Evolutionary conservation across 2,329 filamentous ascomycete genomes (phyloP), one percentile per base, ranked within the genome.

Genomic region (Colletotrichum magnum): DNA sequence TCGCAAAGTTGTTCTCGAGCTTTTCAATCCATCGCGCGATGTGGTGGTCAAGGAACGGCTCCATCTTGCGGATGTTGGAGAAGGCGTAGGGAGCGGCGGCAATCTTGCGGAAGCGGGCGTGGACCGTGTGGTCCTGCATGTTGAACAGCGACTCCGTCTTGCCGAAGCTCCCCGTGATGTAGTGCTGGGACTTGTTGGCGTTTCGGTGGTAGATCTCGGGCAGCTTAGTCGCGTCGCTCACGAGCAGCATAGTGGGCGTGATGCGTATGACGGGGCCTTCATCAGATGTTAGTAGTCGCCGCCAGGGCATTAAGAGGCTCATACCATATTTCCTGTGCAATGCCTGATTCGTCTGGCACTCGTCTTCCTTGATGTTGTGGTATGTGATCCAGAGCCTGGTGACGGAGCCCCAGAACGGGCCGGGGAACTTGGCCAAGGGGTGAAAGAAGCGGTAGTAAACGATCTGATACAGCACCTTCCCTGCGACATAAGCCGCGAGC

Each of bases 81-180:
- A 89, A 87, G 61, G 82, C 85, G 73, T 89, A 90, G 2, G 86
- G 83, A 1, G 82, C 81, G 1, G 87, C 88, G 26, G 86, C 82
- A 24, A 87, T 81, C 76, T 88, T 89, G 18, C 88, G 81, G 72
- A 84, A 86, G 2, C 80, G 78, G 3, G 86, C 81, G 74, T 90
- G 88, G 5, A 79, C 77, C 61, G 80, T 80, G 53, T 85, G 80
- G 53, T 86, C 83, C 68, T 85, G 85, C 83, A 88, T 89, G 66
- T 89, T 89, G 76, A 90, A 89, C 6, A 89, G 72, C 1, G 81
- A 84, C 68, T 89, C 87, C 5, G 80, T 83, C 64, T 86, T 83
- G 16, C 87, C 87, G 71, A 89, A 88, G 26, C 82, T 85, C 21
- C 87, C 87, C 0, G 87, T 86, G 67, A 89, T 87, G 74, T 90